phyloP scores from a whole-genome alignment of 768 basidiomycete species.

The Boletus vermiculosoides region DNA sequence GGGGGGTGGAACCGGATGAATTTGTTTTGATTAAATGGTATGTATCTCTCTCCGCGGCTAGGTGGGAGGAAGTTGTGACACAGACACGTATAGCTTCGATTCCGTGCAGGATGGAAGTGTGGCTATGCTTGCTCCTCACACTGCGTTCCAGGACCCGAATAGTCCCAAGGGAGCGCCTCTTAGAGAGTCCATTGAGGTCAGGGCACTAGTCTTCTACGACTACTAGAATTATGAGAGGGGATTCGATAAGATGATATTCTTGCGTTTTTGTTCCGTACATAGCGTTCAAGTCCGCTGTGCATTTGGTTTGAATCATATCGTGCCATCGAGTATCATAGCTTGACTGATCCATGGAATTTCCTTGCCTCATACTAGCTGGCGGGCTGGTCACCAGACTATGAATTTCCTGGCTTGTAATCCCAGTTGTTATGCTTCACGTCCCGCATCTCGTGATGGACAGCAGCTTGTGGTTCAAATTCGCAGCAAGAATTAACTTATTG shows the following conservation, averaged over 20 bases:
- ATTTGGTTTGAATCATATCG: too few relatives aligned
- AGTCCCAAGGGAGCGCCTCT: constrained; percentile 30
- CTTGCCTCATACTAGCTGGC: too few relatives aligned
- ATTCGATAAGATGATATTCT: background rate
- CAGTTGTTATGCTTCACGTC: too few relatives aligned
- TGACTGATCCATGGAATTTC: background rate
- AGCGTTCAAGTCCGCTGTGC: background rate
- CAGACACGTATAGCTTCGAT: constrained; percentile 26
- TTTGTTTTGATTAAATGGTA: constrained; percentile 50
- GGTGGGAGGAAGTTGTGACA: background rate
- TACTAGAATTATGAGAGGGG: background rate
- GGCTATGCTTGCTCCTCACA: constrained; percentile 34
- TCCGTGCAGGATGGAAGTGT: constrained; percentile 37
- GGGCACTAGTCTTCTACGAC: constrained; percentile 38
- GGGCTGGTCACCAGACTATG: too few relatives aligned
- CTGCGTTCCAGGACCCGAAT: constrained; percentile 35
- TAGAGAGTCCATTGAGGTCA: constrained; percentile 36
- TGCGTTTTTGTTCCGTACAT: background rate
- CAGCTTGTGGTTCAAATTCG: too few relatives aligned
- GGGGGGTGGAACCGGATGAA: constrained; percentile 45
- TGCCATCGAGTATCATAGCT: background rate
- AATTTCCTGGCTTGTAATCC: too few relatives aligned
- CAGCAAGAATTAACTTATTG: too few relatives aligned
- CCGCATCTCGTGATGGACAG: too few relatives aligned
- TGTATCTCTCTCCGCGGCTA: constrained; percentile 1